These are phyloP conservation scores for Xylaria sp. DNA, from an alignment of 2,329 filamentous ascomycete species.

Conservation along the genomic window DNA sequence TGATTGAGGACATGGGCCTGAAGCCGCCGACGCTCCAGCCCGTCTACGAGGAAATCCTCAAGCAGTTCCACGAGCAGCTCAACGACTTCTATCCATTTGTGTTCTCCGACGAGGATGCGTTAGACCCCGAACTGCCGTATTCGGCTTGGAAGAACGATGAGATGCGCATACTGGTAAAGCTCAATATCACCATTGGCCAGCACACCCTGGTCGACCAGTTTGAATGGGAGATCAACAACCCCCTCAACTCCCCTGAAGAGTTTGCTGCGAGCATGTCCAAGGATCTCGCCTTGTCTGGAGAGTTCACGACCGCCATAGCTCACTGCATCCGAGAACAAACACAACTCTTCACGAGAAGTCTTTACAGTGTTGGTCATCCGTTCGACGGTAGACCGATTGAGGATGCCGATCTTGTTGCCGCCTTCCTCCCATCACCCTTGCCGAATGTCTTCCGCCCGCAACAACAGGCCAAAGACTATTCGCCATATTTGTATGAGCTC, in stretches of 20 bases:
- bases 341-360: conserved; percentile 86
- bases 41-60: conserved; percentile 54
- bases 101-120: conserved; percentile 80
- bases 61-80: conserved; percentile 81
- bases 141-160: conserved; percentile 97
- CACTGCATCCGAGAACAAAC: conserved; percentile 96
- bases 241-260: conserved; percentile 86
- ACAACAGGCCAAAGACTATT: conserved; percentile 89
- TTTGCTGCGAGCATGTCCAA: conserved; percentile 86
- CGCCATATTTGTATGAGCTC: conserved; percentile 89
- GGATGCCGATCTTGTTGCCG: conserved; percentile 78
- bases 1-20: conserved; percentile 85
- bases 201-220: conserved; percentile 95
- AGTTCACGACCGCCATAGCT: conserved; percentile 95
- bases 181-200: conserved; percentile 95
- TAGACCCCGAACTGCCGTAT: conserved; percentile 87
- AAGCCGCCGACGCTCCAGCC: conserved; percentile 65
- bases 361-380: conserved; percentile 88
- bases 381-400: conserved; percentile 93
- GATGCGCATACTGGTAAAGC: conserved; percentile 91
- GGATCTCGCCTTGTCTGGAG: conserved; percentile 85
- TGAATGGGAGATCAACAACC: conserved; percentile 98
- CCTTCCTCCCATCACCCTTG: conserved; percentile 81
- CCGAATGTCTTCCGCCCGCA: conserved; percentile 80
- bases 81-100: conserved; percentile 91